A percentile compares a stretch with the other conserved stretches of the same genome.
These are phyloP conservation scores for Aspergillus leporis DNA, from an alignment of 495 filamentous ascomycete species.

Conservation along the genomic window DNA sequence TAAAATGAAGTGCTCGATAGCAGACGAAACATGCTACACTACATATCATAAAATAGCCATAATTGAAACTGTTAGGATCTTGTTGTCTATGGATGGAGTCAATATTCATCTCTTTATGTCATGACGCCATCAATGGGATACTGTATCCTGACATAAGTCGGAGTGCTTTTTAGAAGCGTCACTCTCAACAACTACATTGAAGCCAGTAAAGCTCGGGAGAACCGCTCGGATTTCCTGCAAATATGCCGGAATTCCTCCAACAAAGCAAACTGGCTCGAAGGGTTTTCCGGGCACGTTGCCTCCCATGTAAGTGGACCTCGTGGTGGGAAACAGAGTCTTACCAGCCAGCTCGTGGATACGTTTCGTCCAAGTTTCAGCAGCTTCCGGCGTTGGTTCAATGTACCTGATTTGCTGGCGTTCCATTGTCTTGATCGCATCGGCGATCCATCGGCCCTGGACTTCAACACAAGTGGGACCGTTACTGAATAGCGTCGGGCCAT, in stretches of 20 bases:
- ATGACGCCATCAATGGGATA: too few species aligned
- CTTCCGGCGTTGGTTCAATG: constrained; percentile 44
- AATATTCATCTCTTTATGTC: too few species aligned
- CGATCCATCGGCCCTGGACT: constrained; percentile 52
- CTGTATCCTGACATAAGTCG: too few species aligned
- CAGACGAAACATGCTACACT: too few species aligned
- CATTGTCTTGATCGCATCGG: constrained; percentile 45
- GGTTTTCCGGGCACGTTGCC: constrained; percentile 50
- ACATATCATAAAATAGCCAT: too few species aligned
- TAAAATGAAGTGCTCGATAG: too few species aligned
- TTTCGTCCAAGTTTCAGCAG: constrained; percentile 49
- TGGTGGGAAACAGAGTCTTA: constrained; percentile 48
- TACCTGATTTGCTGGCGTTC: constrained; percentile 40
- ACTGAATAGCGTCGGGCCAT: constrained; percentile 49
- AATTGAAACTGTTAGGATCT: too few species aligned
- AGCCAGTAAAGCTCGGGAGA: constrained; percentile 31
- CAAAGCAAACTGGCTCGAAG: constrained; percentile 47
- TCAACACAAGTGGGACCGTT: constrained; percentile 52
- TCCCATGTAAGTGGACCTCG: constrained; percentile 52
- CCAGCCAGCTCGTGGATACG: constrained; percentile 41
- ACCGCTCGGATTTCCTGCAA: constrained; percentile 34
- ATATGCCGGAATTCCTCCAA: constrained; percentile 42
- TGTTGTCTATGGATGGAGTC: too few species aligned
- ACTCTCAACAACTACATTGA: constrained; percentile 20
- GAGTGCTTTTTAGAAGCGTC: too few species aligned